Evolutionary conservation across 2,329 filamentous ascomycete species (phyloP).

Genomic region (Fusarium penzigii): DNA sequence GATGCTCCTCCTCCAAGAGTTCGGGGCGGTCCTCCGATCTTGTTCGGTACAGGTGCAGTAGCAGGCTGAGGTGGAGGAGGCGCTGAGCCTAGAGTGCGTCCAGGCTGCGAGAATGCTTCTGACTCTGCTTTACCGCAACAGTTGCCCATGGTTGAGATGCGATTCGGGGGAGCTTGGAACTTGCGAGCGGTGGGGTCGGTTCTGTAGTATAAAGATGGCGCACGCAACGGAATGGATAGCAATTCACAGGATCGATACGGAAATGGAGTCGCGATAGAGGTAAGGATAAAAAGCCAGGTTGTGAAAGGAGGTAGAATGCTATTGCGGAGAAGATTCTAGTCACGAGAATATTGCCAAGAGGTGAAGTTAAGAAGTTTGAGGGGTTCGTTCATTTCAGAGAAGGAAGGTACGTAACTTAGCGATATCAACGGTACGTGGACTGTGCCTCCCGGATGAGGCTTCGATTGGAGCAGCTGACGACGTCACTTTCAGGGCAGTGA

Average conservation of each 20-base stretch:
- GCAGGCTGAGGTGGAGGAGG: constrained; percentile 42
- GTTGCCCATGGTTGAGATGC: constrained; percentile 69
- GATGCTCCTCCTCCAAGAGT: constrained; percentile 61
- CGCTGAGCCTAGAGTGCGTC: constrained; percentile 67
- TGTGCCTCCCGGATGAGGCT: constrained; percentile 14
- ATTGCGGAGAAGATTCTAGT: background rate
- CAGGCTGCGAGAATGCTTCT: constrained; percentile 70
- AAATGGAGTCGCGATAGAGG: background rate
- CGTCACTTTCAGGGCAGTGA: constrained; percentile 4
- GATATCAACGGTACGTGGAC: background rate
- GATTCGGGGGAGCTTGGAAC: background rate
- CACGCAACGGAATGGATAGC: background rate
- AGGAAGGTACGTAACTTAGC: background rate
- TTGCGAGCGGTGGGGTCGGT: background rate
- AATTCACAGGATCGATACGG: background rate
- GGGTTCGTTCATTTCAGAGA: background rate
- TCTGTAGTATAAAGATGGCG: background rate
- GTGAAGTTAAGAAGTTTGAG: background rate
- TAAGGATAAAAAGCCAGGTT: background rate
- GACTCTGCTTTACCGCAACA: constrained; percentile 77
- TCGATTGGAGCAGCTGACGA: constrained; percentile 10
- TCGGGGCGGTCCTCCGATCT: constrained; percentile 58
- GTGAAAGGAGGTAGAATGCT: background rate
- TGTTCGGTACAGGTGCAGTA: constrained; percentile 54
- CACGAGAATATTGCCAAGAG: background rate